Evolutionary conservation across 148 eudicot genomes (phyloP).

Genomic region (Spergularia bocconei): DNA sequence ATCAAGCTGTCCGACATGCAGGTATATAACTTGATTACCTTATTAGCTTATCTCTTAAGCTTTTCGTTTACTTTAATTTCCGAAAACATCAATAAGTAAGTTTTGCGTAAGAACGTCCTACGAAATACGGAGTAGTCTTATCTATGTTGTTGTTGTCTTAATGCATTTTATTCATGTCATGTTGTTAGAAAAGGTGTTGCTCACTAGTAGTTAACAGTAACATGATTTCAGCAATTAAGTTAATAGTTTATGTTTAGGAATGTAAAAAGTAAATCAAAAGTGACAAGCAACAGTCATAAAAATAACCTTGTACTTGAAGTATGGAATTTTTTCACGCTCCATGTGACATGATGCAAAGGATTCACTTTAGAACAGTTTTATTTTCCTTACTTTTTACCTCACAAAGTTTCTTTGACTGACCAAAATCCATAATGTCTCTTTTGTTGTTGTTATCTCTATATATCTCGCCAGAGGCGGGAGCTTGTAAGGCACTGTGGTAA

Average conservation of each 20-base stretch:
- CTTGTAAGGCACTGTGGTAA: neutral
- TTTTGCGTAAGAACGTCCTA: no score
- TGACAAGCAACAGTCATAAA: neutral
- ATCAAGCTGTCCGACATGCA: slow-evolving; percentile 87
- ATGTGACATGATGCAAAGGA: slow-evolving; percentile 7
- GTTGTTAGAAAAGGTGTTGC: neutral
- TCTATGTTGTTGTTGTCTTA: no score
- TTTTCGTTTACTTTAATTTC: neutral
- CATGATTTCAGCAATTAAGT: no score
- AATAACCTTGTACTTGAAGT: slow-evolving; percentile 25
- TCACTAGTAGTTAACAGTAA: neutral
- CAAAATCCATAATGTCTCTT: no score
- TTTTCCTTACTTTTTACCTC: slow-evolving; percentile 4
- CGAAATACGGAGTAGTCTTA: no score
- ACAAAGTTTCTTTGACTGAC: slow-evolving; percentile 8
- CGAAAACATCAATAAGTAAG: neutral
- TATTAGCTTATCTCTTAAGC: slow-evolving; percentile 3
- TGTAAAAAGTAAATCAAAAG: slow-evolving; percentile 8
- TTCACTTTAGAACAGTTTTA: slow-evolving; percentile 12
- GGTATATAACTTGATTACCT: slow-evolving; percentile 41
- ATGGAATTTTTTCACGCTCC: slow-evolving; percentile 23
- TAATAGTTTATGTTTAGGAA: neutral
- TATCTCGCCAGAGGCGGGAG: no score
- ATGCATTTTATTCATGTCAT: no score
- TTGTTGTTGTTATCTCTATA: no score